Evolutionary conservation across 176 grass and related monocot species (phyloP), one percentile per base, ranked within the genome.

Genomic region (Cenchrus americanus): DNA sequence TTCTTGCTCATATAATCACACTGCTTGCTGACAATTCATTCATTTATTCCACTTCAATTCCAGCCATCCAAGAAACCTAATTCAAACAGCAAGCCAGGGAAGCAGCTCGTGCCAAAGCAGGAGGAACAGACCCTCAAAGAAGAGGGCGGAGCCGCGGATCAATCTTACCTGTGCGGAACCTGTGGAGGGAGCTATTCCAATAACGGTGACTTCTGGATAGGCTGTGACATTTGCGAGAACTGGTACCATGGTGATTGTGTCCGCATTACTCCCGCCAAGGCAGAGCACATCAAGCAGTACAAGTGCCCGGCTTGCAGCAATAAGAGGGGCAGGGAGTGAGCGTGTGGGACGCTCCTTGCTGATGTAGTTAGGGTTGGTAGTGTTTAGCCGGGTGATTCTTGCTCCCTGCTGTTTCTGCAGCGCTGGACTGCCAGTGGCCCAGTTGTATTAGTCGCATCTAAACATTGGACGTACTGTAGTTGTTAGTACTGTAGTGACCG

Each of bases 161-260:
- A 87, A 46, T 58, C 69, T 24, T 76, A 83, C 65, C 21, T 79
- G 66, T 96, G 88, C 3, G 88, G 84, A 14, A 50, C 73, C 34
- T 96, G 94, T 48, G 77, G 74, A 37, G 55, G 86, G 46, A 76
- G 2, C 42, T 84, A 89, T 42, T 57, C 47, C 14, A 53, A 83
- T 23, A 64, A 75, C 23, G 89, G 46, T 3, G 81, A 88, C 44
- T 90, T 97, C 48, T 97, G 94, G 94, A 94, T 97, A 57, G 80
- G 66, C 24, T 97, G 94, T 52, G 94, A 97, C 22, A 1, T 84
- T 18, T 97, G 94, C 18, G 82, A 92, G 80, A 85, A 67, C 41
- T 97, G 94, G 94, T 94, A 90, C 89, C 94, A 97, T 52, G 94
- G 94, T 26, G 85, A 88, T 24, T 97, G 94, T 49, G 91, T 97